Conservation (phyloP, 768 basidiomycete genomes). For the Phanerochaete sordida region DNA sequence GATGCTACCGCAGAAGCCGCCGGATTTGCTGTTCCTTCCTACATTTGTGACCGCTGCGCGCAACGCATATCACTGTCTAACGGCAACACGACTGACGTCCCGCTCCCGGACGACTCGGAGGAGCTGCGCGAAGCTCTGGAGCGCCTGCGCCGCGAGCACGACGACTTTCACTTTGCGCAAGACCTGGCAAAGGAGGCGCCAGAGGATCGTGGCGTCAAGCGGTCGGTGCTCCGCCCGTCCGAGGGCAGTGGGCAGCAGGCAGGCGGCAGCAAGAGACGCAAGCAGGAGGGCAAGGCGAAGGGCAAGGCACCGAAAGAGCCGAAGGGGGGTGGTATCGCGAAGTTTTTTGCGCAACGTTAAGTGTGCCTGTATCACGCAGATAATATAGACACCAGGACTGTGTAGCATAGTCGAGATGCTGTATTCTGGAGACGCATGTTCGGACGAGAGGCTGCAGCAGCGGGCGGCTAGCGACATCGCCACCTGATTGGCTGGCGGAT, state of each 20-base stretch:
- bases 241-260: constrained; percentile 13
- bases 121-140: constrained; percentile 33
- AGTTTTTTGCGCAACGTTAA: constrained; percentile 40
- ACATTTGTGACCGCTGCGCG: constrained; percentile 57
- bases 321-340: constrained; percentile 42
- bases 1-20: background rate
- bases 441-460: too few species aligned
- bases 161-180: constrained; percentile 87
- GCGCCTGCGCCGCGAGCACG: constrained; percentile 63
- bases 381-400: background rate
- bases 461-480: too few species aligned
- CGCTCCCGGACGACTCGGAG: constrained; percentile 8
- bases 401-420: too few species aligned
- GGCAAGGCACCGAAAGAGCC: constrained; percentile 17
- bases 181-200: constrained; percentile 55
- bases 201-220: constrained; percentile 16
- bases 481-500: too few species aligned
- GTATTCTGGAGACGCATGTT: too few species aligned
- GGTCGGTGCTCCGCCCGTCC: constrained; percentile 24
- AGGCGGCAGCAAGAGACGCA: constrained; percentile 6
- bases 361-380: too few species aligned
- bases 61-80: constrained; percentile 37
- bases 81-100: background rate
- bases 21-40: constrained; percentile 28
- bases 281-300: constrained; percentile 29